Conservation (phyloP, 176 grass and related monocot species). For the Triticum monococcum region DNA sequence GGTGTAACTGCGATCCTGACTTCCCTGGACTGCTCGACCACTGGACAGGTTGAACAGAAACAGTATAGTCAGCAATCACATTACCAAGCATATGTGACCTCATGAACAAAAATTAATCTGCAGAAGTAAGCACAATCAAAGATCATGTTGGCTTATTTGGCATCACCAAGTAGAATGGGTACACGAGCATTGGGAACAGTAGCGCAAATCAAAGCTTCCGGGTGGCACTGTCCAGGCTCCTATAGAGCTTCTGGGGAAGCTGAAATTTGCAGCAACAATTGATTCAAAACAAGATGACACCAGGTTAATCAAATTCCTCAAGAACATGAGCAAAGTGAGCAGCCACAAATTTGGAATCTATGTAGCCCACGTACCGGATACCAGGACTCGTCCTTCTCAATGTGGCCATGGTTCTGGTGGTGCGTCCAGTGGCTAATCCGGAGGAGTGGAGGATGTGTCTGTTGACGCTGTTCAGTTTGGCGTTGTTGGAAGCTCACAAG, state of each 20-base stretch:
- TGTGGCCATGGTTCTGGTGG: slow-evolving; percentile 89
- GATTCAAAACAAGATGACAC: neutral
- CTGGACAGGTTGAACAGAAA: slow-evolving; percentile 32
- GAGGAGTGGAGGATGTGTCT: slow-evolving; percentile 75
- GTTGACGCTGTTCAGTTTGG: slow-evolving; percentile 60
- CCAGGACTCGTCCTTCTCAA: slow-evolving; percentile 66
- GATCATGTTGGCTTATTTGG: neutral
- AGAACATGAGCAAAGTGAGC: neutral
- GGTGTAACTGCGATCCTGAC: slow-evolving; percentile 57
- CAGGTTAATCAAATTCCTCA: neutral
- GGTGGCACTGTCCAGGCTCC: slow-evolving; percentile 40
- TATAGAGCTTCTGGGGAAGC: slow-evolving; percentile 56
- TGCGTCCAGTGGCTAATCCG: slow-evolving; percentile 95
- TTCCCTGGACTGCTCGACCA: slow-evolving; percentile 72
- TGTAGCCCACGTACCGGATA: slow-evolving; percentile 39
- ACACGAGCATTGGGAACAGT: slow-evolving; percentile 70
- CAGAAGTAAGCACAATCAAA: neutral
- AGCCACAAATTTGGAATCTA: neutral
- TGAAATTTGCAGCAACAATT: slow-evolving; percentile 4
- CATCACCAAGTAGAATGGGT: slow-evolving; percentile 67
- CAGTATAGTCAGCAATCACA: neutral
- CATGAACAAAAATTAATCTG: neutral
- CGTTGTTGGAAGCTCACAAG: slow-evolving; percentile 58
- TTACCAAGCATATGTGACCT: neutral
- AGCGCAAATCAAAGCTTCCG: slow-evolving; percentile 46